Evolutionary conservation across 768 basidiomycete genomes (phyloP), one percentile per base, ranked within the genome.

Genomic region (Lentinus brumalis): DNA sequence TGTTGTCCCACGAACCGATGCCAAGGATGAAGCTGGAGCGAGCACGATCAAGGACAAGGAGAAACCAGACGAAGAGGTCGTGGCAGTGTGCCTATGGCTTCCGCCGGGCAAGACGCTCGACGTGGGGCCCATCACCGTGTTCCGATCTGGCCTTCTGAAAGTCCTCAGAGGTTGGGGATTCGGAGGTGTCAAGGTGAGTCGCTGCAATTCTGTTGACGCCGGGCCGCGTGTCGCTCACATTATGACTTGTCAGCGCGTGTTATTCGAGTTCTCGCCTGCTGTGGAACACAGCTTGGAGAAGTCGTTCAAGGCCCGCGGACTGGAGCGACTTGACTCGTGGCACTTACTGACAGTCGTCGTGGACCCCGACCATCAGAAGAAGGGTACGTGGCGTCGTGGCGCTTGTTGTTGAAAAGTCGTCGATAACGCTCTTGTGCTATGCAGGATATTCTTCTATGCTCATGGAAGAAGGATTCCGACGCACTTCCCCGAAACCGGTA

Each of bases 11-110:
- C 16, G 41, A 5, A 5, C 35, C 8, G 18, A 42, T 6, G 3
- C 39, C 42, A 18, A 26, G 21, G 46, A 26, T 26, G 21, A 49
- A 30, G 46, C 35, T 11, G 7, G 11, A 11, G 11, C 6, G 1
- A 35, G 35, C 35, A 21, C 21, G 3, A 35, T 2, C 18, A 35
- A 35, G 35, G 35, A 31, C 50, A 35, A 50, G 44, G n/a, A 46
- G 14, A 38, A 31, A 18, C 18, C 39, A 49, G 56, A 29, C n/a
- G 67, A 70, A 56, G 53, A 41, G 42, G 56, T 70, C 35, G 58
- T 57, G n/a, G 67, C 50, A 2, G 61, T 62, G 29, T 59, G 64
- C 15, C 31, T 69, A 38, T 70, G 69, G 67, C 32, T 69, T 4
- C 38, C 41, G 32, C 66, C 67, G 4, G 67, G 64, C 15, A 32